phyloP scores from a whole-genome alignment of 805 yeast species.

The Allodekkera sacchari region DNA sequence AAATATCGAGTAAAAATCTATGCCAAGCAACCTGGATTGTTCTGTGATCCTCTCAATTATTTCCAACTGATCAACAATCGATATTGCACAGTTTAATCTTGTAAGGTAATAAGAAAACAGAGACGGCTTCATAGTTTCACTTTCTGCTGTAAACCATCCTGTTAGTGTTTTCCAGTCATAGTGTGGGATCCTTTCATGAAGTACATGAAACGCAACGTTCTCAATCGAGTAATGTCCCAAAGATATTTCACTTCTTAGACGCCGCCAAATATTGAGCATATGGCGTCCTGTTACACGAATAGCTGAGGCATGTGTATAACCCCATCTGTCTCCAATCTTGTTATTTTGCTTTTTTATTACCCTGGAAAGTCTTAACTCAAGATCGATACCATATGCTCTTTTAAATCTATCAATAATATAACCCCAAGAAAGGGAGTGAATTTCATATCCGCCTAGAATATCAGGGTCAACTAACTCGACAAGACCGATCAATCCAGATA shows the following conservation, averaged over 20 bases:
- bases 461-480: constrained; percentile 76
- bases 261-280: constrained; percentile 78
- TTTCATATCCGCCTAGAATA: constrained; percentile 77
- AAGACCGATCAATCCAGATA: constrained; percentile 44
- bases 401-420: constrained; percentile 63
- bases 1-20: constrained; percentile 81
- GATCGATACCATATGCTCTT: constrained; percentile 37
- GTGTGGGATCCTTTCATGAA: constrained; percentile 63
- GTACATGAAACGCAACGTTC: constrained; percentile 57
- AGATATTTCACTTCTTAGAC: constrained; percentile 52
- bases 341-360: constrained; percentile 39
- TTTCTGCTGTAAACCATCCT: constrained; percentile 28
- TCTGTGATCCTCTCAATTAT: constrained; percentile 65
- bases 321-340: constrained; percentile 67
- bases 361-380: constrained; percentile 55
- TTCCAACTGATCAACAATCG: constrained; percentile 54
- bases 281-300: constrained; percentile 73
- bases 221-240: constrained; percentile 69
- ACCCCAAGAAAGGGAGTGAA: constrained; percentile 83
- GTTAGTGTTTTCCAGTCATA: constrained; percentile 44
- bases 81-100: constrained; percentile 34
- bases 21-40: constrained; percentile 77
- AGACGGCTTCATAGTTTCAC: constrained; percentile 19
- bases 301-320: constrained; percentile 68
- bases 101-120: constrained; percentile 39